Conservation (phyloP, 2,329 filamentous ascomycete genomes). For the Talaromyces sp. region DNA sequence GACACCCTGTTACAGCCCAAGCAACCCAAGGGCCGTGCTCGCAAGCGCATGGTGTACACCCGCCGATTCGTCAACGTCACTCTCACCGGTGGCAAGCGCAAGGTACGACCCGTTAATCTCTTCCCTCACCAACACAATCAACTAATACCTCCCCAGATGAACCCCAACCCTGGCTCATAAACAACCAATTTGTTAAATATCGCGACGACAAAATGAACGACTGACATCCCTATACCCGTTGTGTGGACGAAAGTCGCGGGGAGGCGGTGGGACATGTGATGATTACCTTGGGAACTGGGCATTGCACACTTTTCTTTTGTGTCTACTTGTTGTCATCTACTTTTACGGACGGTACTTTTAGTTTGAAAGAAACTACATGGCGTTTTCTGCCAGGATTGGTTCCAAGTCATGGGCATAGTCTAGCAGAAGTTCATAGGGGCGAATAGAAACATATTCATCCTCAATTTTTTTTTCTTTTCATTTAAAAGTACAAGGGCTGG, state of each 20-base stretch:
- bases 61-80: conserved; percentile 93
- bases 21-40: conserved; percentile 85
- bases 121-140: background rate
- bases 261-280: background rate
- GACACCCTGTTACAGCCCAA: conserved; percentile 88
- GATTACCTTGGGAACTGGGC: conserved; percentile 2
- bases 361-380: background rate
- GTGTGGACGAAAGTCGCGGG: background rate
- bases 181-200: background rate
- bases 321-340: background rate
- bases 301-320: background rate
- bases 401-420: background rate
- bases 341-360: background rate
- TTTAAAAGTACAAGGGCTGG: background rate
- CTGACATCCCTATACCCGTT: background rate
- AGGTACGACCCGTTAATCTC: conserved; percentile 52
- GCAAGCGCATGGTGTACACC: conserved; percentile 90
- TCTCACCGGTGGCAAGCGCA: conserved; percentile 88
- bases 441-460: background rate
- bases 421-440: background rate
- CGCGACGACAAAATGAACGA: background rate
- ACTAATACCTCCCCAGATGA: conserved; percentile 7
- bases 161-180: conserved; percentile 13
- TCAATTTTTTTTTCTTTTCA: background rate
- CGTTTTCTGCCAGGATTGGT: background rate